Conservation (phyloP, 1,284 basidiomycete species). For the Filobasidium uniguttulatum region DNA sequence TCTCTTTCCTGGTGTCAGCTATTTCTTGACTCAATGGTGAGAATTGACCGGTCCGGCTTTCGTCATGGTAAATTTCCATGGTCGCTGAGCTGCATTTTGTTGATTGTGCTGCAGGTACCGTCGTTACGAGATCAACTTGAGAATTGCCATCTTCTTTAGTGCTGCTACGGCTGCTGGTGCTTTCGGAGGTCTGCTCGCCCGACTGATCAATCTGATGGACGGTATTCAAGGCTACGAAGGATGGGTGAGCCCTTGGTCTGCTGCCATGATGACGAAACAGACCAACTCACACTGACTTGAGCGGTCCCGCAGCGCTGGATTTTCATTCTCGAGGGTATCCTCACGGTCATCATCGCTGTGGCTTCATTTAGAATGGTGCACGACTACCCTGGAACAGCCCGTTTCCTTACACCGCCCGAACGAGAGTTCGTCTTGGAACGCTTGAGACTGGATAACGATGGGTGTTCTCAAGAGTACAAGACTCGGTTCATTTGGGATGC, state of each 20-base stretch:
- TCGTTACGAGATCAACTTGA: slow-evolving; percentile 27
- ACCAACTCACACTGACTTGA: background rate
- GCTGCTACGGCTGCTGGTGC: slow-evolving; percentile 35
- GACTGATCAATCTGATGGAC: slow-evolving; percentile 35
- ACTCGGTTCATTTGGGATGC: slow-evolving; percentile 24
- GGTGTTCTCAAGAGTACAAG: slow-evolving; percentile 25
- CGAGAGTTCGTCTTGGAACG: slow-evolving; percentile 28
- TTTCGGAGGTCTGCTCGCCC: slow-evolving; percentile 35
- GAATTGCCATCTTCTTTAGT: slow-evolving; percentile 32
- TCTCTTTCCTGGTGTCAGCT: slow-evolving; percentile 30
- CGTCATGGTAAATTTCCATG: too few relatives aligned
- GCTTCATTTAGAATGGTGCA: slow-evolving; percentile 60
- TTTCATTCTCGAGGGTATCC: slow-evolving; percentile 62
- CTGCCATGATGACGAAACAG: background rate
- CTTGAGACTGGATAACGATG: slow-evolving; percentile 24
- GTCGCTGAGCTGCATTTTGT: too few relatives aligned
- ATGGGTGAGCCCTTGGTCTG: slow-evolving; percentile 19
- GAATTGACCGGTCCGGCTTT: too few relatives aligned
- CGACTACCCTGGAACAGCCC: slow-evolving; percentile 67
- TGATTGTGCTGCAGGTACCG: too few relatives aligned
- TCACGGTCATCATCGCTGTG: slow-evolving; percentile 50
- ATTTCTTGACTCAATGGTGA: slow-evolving; percentile 31
- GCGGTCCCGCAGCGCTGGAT: slow-evolving; percentile 42
- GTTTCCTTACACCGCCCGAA: slow-evolving; percentile 56
- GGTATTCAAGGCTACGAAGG: slow-evolving; percentile 29